A percentile compares a stretch with the other conserved stretches of the same genome.
phyloP scores from a whole-genome alignment of 805 yeast species.

The Candida takata region DNA sequence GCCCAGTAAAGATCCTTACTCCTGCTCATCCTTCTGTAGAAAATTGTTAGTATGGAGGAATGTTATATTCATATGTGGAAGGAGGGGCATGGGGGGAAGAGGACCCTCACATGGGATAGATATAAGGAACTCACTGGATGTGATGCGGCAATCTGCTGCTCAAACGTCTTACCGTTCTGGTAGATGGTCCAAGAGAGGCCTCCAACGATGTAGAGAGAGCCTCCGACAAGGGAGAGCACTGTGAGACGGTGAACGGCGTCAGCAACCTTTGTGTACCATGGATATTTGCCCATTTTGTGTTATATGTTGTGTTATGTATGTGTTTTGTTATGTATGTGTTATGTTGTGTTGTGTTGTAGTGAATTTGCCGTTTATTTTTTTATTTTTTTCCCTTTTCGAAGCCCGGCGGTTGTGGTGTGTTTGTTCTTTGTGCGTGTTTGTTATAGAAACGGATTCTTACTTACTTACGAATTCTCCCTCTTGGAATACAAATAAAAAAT shows the following conservation, averaged over 20 bases:
- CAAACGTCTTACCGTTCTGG: conserved; percentile 45
- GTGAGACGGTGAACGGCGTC: conserved; percentile 70
- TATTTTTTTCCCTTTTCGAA: neutral
- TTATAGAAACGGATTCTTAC: too few relatives aligned
- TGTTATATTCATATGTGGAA: too few relatives aligned
- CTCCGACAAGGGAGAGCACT: conserved; percentile 59
- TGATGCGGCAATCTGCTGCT: conserved; percentile 28
- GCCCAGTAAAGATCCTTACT: too few relatives aligned
- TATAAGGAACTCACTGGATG: too few relatives aligned
- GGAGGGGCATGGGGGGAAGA: too few relatives aligned
- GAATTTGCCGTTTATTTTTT: neutral
- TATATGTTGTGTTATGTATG: neutral
- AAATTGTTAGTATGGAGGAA: conserved; percentile 5
- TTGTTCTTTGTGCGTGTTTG: too few relatives aligned
- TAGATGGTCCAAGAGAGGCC: conserved; percentile 47
- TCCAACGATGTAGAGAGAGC: conserved; percentile 41
- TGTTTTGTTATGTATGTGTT: neutral
- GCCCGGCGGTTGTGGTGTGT: too few relatives aligned
- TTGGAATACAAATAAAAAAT: too few relatives aligned
- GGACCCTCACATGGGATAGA: too few relatives aligned
- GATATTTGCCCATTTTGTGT: conserved; percentile 38
- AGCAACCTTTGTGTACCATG: conserved; percentile 71
- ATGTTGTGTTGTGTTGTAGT: neutral
- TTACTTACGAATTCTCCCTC: too few relatives aligned
- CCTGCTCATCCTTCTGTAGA: conserved; percentile 1